Evolutionary conservation across 192 early-diverging fungal species (phyloP).

Genomic region (Gryganskiella cystojenkinii): DNA sequence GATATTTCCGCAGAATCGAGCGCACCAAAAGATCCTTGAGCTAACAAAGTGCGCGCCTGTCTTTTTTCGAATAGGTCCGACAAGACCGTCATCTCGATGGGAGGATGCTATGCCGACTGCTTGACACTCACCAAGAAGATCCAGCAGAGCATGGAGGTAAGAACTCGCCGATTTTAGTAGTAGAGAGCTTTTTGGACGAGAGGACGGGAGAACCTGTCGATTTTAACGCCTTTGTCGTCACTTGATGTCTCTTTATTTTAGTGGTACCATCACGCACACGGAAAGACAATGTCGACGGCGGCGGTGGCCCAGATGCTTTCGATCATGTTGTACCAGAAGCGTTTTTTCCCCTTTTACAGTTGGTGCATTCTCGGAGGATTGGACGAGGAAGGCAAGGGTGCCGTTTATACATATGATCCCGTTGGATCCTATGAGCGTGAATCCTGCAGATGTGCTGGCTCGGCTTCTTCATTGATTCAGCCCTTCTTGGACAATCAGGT

Average conservation of each 20-base stretch:
- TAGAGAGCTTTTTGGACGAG: neutral
- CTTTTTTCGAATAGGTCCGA: constrained; percentile 66
- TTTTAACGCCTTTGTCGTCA: neutral
- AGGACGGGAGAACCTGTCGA: neutral
- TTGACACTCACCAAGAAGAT: constrained; percentile 85
- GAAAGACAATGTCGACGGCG: constrained; percentile 83
- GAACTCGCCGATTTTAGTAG: neutral
- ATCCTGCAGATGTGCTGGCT: constrained; percentile 79
- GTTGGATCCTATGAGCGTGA: constrained; percentile 91
- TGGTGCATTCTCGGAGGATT: constrained; percentile 92
- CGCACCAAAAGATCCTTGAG: neutral
- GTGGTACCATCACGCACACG: constrained; percentile 94
- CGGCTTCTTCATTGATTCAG: constrained; percentile 91
- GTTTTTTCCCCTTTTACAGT: constrained; percentile 98
- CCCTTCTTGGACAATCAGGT: constrained; percentile 97
- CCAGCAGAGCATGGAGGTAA: constrained; percentile 88
- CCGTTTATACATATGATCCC: constrained; percentile 93
- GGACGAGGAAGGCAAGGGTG: constrained; percentile 89
- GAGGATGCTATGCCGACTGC: constrained; percentile 91
- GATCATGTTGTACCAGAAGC: constrained; percentile 88
- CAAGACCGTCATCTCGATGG: constrained; percentile 83
- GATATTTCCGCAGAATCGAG: neutral
- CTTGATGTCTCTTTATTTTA: constrained; percentile 32
- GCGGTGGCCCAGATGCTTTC: constrained; percentile 96
- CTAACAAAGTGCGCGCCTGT: neutral